Percentiles rank a stretch among this genome's conserved stretches.
phyloP scores from a whole-genome alignment of 306 rosid genomes.

The Malus fusca region DNA sequence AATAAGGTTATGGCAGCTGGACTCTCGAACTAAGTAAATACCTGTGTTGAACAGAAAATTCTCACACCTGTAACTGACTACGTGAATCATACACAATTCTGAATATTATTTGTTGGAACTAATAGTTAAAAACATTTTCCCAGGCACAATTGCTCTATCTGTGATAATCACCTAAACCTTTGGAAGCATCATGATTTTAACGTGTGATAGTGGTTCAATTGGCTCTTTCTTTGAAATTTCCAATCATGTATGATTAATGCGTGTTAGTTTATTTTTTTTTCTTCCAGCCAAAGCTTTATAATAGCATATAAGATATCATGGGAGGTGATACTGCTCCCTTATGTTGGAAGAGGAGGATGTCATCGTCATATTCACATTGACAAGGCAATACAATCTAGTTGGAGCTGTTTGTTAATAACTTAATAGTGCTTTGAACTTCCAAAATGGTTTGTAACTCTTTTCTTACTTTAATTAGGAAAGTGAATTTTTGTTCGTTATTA shows the following conservation, averaged over 20 bases:
- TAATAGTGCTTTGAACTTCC: not conserved
- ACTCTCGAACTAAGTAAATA: not conserved
- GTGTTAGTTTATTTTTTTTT: not conserved
- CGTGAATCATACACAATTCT: not conserved
- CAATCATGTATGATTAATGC: not conserved
- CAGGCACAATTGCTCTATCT: not conserved
- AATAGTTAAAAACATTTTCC: not conserved
- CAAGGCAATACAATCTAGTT: conserved; percentile 8
- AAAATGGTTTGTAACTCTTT: conserved; percentile 6
- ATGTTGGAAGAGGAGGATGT: not conserved
- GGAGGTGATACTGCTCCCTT: not conserved
- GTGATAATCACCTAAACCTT: not conserved
- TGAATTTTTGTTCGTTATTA: not conserved
- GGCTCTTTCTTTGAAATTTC: not conserved
- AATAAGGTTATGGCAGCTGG: not conserved
- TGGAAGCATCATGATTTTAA: not conserved
- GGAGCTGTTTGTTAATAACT: not conserved
- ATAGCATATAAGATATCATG: not conserved
- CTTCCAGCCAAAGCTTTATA: not conserved
- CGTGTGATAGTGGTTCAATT: not conserved
- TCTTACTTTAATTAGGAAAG: not conserved
- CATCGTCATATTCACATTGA: not conserved
- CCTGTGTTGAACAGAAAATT: not conserved
- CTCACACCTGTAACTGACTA: not conserved
- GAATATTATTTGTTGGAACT: not conserved